Percentiles rank a stretch among this genome's conserved stretches.
Evolutionary conservation across 306 rosid species (phyloP).

Genomic region (Malus fusca): DNA sequence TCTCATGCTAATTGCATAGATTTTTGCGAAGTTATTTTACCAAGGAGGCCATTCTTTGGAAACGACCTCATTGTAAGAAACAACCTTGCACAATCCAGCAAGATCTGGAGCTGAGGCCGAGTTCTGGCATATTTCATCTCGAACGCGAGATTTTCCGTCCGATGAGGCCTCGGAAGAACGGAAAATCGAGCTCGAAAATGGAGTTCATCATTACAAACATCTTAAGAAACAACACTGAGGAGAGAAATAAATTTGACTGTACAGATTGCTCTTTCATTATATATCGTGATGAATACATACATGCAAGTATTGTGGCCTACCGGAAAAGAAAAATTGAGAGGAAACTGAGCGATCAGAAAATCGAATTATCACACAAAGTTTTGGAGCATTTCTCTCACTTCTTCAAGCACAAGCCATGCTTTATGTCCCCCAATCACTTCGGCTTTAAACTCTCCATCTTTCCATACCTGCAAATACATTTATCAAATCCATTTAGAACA

Average conservation of each 20-base stretch:
- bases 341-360: background rate
- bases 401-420: constrained; percentile 82
- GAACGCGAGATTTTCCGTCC: background rate
- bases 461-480: constrained; percentile 60
- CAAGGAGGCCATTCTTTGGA: no score
- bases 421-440: constrained; percentile 89
- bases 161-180: background rate
- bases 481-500: background rate
- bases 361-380: constrained; percentile 21
- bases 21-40: no score
- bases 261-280: background rate
- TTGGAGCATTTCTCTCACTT: constrained; percentile 72
- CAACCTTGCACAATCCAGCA: background rate
- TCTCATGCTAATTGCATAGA: no score
- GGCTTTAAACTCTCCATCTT: constrained; percentile 82
- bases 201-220: background rate
- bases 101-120: background rate
- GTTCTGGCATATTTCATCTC: background rate
- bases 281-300: background rate
- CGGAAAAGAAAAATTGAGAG: background rate
- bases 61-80: no score
- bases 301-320: background rate
- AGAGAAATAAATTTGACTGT: background rate
- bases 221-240: background rate
- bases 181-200: background rate